phyloP scores from a whole-genome alignment of 140 eudicot genomes.

The Senecio squalidus region DNA sequence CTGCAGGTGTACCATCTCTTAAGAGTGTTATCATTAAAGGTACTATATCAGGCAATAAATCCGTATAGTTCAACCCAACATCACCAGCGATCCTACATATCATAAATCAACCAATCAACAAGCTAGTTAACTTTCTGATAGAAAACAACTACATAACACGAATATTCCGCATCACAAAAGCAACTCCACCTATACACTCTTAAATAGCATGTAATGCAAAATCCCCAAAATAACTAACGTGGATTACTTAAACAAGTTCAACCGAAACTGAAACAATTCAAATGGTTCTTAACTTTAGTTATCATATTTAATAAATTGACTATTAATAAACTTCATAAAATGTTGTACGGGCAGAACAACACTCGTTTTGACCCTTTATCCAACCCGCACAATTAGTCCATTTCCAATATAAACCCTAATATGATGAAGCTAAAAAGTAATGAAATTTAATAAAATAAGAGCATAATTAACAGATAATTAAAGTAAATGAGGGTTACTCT shows the following conservation, averaged over 20 bases:
- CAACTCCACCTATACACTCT: not conserved
- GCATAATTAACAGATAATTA: no score
- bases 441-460: no score
- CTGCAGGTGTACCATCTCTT: conserved; percentile 87
- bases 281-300: no score
- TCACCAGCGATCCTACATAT: conserved; percentile 74
- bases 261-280: not conserved
- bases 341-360: no score
- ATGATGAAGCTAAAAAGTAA: no score
- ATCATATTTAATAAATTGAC: no score
- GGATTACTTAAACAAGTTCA: no score
- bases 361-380: no score
- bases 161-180: not conserved
- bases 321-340: no score
- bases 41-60: conserved; percentile 61
- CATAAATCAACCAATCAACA: conserved; percentile 9
- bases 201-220: not conserved
- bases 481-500: conserved; percentile 39
- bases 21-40: conserved; percentile 60
- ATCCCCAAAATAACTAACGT: no score
- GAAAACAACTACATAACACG: not conserved
- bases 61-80: conserved; percentile 60
- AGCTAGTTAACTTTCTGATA: not conserved
- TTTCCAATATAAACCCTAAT: no score
- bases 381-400: no score